phyloP scores from a whole-genome alignment of 352 stramenopile species.

The Aphanomyces astaci region DNA sequence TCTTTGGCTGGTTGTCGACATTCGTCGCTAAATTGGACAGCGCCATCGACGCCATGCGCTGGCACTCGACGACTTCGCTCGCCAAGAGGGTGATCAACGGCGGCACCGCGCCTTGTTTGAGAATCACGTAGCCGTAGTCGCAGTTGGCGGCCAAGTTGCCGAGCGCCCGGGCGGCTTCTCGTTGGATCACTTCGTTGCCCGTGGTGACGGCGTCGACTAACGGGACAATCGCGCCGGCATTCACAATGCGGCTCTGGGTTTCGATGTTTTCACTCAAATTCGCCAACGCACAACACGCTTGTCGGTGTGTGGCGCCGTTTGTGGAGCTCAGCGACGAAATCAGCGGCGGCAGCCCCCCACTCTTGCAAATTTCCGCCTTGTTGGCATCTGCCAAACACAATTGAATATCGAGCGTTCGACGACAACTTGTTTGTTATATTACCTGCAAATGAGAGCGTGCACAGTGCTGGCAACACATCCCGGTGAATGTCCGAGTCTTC shows the following conservation, averaged over 20 bases:
- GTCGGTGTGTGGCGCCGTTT: slow-evolving; percentile 77
- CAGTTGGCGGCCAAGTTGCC: slow-evolving; percentile 94
- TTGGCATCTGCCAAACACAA: slow-evolving; percentile 66
- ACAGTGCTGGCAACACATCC: slow-evolving; percentile 87
- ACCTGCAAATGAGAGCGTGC: slow-evolving; percentile 82
- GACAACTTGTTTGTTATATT: no score
- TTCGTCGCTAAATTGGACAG: slow-evolving; percentile 93
- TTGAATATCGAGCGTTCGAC: no score
- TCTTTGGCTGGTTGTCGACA: slow-evolving; percentile 88
- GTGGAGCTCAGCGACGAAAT: slow-evolving; percentile 64
- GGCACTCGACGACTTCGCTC: slow-evolving; percentile 86
- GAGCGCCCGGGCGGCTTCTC: slow-evolving; percentile 88
- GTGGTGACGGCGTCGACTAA: slow-evolving; percentile 78
- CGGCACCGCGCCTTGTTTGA: slow-evolving; percentile 77
- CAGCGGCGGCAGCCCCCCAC: slow-evolving; percentile 86
- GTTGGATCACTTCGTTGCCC: slow-evolving; percentile 73
- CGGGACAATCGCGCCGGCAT: slow-evolving; percentile 77
- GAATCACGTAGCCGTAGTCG: slow-evolving; percentile 89
- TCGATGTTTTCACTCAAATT: slow-evolving; percentile 93
- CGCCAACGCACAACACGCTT: slow-evolving; percentile 91
- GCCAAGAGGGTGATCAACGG: slow-evolving; percentile 83
- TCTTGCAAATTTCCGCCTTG: slow-evolving; percentile 92
- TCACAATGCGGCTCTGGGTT: slow-evolving; percentile 89
- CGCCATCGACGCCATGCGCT: slow-evolving; percentile 94
- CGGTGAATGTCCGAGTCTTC: slow-evolving; percentile 88